Conservation (phyloP, 208 protist species). For the Leishmania guyanensis region DNA sequence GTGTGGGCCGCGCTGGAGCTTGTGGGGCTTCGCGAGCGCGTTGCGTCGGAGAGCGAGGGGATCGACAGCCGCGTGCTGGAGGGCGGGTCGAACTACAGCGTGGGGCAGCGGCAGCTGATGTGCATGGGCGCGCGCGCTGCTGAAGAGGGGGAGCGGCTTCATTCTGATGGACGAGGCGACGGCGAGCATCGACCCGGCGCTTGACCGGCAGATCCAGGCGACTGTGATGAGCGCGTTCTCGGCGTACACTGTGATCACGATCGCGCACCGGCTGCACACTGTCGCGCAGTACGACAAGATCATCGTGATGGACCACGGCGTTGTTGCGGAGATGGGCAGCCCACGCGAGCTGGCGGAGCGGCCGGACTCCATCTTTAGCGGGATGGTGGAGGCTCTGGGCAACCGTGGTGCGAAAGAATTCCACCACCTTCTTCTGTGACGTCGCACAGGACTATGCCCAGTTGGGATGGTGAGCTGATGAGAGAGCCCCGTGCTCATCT, state of each 20-base stretch:
- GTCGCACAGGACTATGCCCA: too few species aligned
- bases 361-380: constrained; percentile 33
- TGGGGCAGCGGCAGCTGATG: constrained; percentile 79
- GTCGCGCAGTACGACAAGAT: constrained; percentile 78
- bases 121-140: constrained; percentile 72
- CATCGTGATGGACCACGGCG: constrained; percentile 77
- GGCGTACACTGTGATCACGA: constrained; percentile 80
- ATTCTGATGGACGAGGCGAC: constrained; percentile 89
- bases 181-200: constrained; percentile 70
- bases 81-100: constrained; percentile 73
- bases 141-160: constrained; percentile 55
- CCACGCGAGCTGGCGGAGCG: constrained; percentile 48
- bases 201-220: constrained; percentile 67
- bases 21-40: constrained; percentile 48
- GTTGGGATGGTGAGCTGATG: not conserved
- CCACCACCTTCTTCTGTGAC: constrained; percentile 2
- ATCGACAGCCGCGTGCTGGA: too few species aligned
- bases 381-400: constrained; percentile 49
- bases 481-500: not conserved
- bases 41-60: constrained; percentile 31
- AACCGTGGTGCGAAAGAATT: constrained; percentile 24
- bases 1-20: constrained; percentile 54
- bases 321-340: constrained; percentile 55
- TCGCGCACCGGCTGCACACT: constrained; percentile 81
- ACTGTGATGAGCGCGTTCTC: constrained; percentile 59